Evolutionary conservation across 306 rosid genomes (phyloP), one percentile per base, ranked within the genome.

Genomic region (Macrotyloma uniflorum): DNA sequence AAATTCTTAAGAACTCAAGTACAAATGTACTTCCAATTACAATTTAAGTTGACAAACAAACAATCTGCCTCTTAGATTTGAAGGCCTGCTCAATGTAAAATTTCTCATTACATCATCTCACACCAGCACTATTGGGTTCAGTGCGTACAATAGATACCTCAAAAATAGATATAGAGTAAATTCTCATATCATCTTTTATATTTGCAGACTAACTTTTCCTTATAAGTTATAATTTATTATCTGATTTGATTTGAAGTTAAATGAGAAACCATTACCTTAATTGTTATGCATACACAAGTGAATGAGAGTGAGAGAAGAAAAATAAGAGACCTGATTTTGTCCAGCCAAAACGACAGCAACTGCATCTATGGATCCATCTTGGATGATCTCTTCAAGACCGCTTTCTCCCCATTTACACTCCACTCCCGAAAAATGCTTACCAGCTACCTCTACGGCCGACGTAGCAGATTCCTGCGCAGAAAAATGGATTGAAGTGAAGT

Each of bases 321-420:
- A 23, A 30, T 5, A 4, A 15, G 57, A 72, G 30, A 91, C 98
- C 97, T 94, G 98, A 80, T 83, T 81, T 85, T 94, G 98, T 40
- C 92, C 97, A 79, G 98, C 96, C 83, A 94, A 86, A 70, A 90
- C 97, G 26, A 94, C 96, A n/a, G 94, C 87, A 75, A 94, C 98
- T 13, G 97, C 97, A 66, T 80, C 35, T 0, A 94, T 85, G 22
- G 93, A 92, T 55, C 23, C 43, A 79, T 94, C 97, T 36, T 82
- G 86, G 67, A 80, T 59, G 55, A 94, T 90, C 28, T 92, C 92
- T 33, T 89, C 76, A 45, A 94, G 89, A 68, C 96, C 98, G 23
- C 74, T 46, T 83, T 89, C 94, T 47, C 96, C 97, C 91, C 87
- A 94, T 63, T 89, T 94, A 81, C 88, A 84, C 28, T 90, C 90